phyloP scores from a whole-genome alignment of 2,329 filamentous ascomycete genomes.

The Claviceps cyperi region DNA sequence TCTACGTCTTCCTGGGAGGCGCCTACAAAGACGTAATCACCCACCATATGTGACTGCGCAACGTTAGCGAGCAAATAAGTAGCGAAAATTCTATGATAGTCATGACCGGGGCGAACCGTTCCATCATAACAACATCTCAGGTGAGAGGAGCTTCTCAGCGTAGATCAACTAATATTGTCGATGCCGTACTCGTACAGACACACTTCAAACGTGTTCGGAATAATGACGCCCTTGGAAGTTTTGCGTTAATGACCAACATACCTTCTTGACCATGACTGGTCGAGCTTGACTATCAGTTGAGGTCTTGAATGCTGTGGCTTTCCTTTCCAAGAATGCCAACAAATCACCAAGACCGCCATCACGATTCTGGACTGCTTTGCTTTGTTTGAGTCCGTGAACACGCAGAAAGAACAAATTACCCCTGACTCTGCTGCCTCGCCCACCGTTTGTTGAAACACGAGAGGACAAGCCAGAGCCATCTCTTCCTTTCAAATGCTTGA shows the following conservation, averaged over 20 bases:
- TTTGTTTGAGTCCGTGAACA: slow-evolving; percentile 50
- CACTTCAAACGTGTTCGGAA: slow-evolving; percentile 2
- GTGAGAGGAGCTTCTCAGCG: neutral
- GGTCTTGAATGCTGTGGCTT: slow-evolving; percentile 42
- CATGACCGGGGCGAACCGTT: slow-evolving; percentile 1
- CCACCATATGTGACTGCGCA: slow-evolving; percentile 53
- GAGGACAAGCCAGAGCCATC: slow-evolving; percentile 19
- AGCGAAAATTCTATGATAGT: neutral
- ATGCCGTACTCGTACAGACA: slow-evolving; percentile 1
- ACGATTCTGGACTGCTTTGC: slow-evolving; percentile 50
- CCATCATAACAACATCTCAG: neutral
- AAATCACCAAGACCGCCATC: slow-evolving; percentile 54
- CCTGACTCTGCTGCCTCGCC: slow-evolving; percentile 16
- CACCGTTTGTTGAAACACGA: slow-evolving; percentile 18
- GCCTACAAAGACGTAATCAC: slow-evolving; percentile 54
- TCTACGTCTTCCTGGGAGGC: slow-evolving; percentile 49
- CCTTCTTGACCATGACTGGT: slow-evolving; percentile 57
- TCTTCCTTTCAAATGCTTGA: slow-evolving; percentile 26
- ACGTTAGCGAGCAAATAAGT: slow-evolving; percentile 41
- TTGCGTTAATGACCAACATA: slow-evolving; percentile 39
- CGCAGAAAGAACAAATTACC: slow-evolving; percentile 23
- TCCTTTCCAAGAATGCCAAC: slow-evolving; percentile 56
- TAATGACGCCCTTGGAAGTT: slow-evolving; percentile 5
- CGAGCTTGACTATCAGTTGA: slow-evolving; percentile 28
- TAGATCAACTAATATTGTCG: neutral